Base-by-base conservation (phyloP, 768 basidiomycete genomes). In the Xerocomellus chrysenteron region DNA sequence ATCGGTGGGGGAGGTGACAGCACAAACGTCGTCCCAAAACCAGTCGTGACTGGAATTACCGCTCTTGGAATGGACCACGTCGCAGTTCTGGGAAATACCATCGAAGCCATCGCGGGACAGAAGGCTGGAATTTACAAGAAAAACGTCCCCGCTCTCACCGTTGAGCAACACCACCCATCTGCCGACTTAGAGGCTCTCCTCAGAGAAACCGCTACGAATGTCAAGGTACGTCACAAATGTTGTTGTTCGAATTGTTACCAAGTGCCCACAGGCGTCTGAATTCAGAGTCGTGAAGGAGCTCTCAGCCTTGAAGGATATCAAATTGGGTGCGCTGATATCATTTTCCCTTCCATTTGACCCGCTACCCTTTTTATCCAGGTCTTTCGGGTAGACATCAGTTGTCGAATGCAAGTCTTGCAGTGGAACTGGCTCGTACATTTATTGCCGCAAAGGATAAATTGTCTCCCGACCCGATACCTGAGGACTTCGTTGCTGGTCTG, bases 71-170 rank as follows among this genome's bases (percentile, higher is more conserved):
- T 98, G 60, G 97, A 99, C 66, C 97, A 99, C 74, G 84, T 90
- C 42, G 75, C 80, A 53, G 84, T 97, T 26, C 79, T 99, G 2
- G 97, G 97, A 0, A 88, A 88, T 65, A 97, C 95, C 0, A 73
- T 98, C 5, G 73, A 77, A 35, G 92, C 97, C 66, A 98, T 99
- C 60, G 92, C 95, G 1, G 84, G 84, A 81, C 96, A 98, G 67
- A 99, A 99, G 71, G 92, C 88, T 30, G 97, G 97, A 2, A 98
- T 99, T 50, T 98, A 88, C 75, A 99, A 99, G 81, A 90, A 84
- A 76, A 87, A 82, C 17, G 91, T 91, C 2, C 92, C 93, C 1
- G 97, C 97, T 9, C 75, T 95, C 49, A 88, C 90, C 2, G 89
- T 97, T 4, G 70, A 80, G 39, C 97, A 98, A 68, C 86, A 85